Evolutionary conservation across 208 protist genomes (phyloP), one percentile per base, ranked within the genome.

Genomic region (Phytomonas francai): DNA sequence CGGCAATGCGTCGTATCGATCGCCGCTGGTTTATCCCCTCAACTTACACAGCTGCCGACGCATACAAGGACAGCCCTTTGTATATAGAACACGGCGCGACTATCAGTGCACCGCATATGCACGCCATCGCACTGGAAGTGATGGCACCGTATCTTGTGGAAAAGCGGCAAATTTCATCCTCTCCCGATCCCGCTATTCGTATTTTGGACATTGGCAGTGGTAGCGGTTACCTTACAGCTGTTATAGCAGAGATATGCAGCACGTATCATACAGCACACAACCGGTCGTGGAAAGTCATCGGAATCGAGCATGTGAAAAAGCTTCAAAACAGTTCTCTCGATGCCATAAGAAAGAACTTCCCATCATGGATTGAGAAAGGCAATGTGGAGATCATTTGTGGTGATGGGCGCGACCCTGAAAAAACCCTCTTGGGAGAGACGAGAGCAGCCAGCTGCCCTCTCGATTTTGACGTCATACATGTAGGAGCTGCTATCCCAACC

Each of bases 81-180:
- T 73, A 84, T n/a, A 93, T 97, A 68, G 88, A 88, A 29, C 83
- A 91, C 65, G 72, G 77, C 39, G 89, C 83, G 12, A 94, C 92
- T 2, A 95, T 95, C 63, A 94, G 88, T 57, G 92, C 92, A 0
- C 92, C 92, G 19, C 92, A 97, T 72, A 97, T 97, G 88, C 92
- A 97, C 68, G 92, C 90, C 7, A 93, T 90, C 28, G 91, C 88
- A 79, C 59, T 95, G 22, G 84, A 96, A 59, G 51, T 92, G n/a
- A 63, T 94, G 25, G 67, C 74, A 25, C 73, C 84, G 27, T 84
- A 84, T 30, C 3, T 25, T 30, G 11, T 31, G 8, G 39, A 59
- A 9, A 59, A 25, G 39, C 27, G 11, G 25, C 34, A 22, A 28
- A 3, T 39, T 39, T 39, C 34, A 9, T 39, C 34, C 34, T 39